Base-by-base conservation (phyloP, 208 protist genomes). In the Naegleria gruberi region DNA sequence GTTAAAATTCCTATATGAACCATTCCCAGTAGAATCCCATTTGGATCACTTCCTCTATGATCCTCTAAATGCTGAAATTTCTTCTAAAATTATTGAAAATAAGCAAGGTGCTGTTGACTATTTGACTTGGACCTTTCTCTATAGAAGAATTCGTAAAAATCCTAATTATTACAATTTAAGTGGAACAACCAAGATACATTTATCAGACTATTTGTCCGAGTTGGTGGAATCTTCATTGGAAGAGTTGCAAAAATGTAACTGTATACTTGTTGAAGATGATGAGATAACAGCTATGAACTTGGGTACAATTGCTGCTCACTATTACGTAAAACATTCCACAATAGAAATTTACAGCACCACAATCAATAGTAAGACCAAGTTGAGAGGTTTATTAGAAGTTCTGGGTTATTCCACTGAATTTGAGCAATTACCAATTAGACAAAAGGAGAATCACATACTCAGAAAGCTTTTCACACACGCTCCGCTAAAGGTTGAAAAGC, bases 61-160 rank as follows among this genome's bases (percentile, higher is more conserved):
- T 90, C 95, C 98, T 87, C 34, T 98, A 30, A 98, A 98, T 91
- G 96, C 96, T 6, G 96, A 97, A 92, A 93, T 97, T 87, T 90
- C 91, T 10, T 23, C 93, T 3, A 92, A 93, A 74, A 91, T 92
- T 23, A 94, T 96, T 45, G 17, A 57, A 26, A 91, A 40, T n/a
- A 93, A 90, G 81, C 94, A 96, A 90, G 92, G 94, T 85, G 93
- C 91, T 8, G 91, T 97, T 5, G 94, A 97, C 89, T 98, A 96
- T 47, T 90, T 98, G 12, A 96, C 96, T 5, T 98, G 96, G 95
- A 98, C 97, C 0, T 98, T 95, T 91, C 94, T 97, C 44, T 98
- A 94, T 93, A 92, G 96, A 40, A 90, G 97, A 47, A 89, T 98
- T 0, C 34, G 92, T 19, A 45, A 90, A 7, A 98, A 98, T 92